Evolutionary conservation across 768 basidiomycete species (phyloP), one percentile per base, ranked within the genome.

Genomic region (Floccularia luteovirens): DNA sequence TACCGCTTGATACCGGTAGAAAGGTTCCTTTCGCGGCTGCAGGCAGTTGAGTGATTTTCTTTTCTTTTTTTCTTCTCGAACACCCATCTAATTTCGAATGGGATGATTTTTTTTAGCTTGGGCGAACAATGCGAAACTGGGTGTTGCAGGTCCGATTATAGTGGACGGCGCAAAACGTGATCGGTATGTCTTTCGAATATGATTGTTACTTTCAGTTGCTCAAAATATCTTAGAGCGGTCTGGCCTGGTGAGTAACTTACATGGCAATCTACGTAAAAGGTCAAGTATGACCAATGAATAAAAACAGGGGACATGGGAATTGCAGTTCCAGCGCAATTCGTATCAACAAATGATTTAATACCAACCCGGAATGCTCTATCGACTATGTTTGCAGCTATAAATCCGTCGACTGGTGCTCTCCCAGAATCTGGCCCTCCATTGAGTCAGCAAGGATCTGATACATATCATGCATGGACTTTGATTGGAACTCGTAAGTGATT

Each of bases 261-360:
- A 17, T 13, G 35, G 32, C 20, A 14, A 23, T 1, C 22, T 14
- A 12, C 11, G 12, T 39, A 24, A 6, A 10, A 1, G 23, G 11
- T 23, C 7, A n/a, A 30, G 27, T 30, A 8, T 30, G 27, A 14
- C 27, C 27, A n/a, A n/a, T n/a, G n/a, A n/a, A n/a, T n/a, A n/a
- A n/a, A n/a, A n/a, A n/a, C n/a, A 70, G 73, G 74, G 24, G 77
- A 79, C 48, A 77, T 77, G 76, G 77, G 77, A 10, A 74, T 79
- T 24, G 77, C 75, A 0, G 75, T 77, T 5, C 74, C 77, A 0
- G 68, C 75, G 1, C 70, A 74, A 48, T 78, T 79, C 44, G 77
- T 79, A 0, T 77, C 75, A 0, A 79, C 76, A 0, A 73, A 73
- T 46, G 77, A 78, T 45, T 64, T 79, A 3, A 43, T 75, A 1